Evolutionary conservation across 805 yeast species (phyloP).

Genomic region (Candida odintsovae): DNA sequence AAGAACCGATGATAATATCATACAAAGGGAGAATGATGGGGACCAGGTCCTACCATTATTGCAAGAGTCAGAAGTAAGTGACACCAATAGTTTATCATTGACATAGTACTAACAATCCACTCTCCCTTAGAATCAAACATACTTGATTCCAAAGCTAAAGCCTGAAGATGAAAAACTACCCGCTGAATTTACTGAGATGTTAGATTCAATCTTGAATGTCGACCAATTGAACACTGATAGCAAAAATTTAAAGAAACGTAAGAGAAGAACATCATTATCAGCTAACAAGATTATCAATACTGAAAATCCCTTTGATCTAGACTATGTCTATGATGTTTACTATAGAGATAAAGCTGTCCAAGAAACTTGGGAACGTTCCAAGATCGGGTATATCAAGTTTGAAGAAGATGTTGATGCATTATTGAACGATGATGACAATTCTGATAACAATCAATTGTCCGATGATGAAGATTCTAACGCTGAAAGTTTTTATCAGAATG

Average conservation of each 20-base stretch:
- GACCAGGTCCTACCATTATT: constrained; percentile 16
- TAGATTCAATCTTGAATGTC: constrained; percentile 49
- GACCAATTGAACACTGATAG: constrained; percentile 13
- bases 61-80: constrained; percentile 18
- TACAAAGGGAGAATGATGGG: constrained; percentile 11
- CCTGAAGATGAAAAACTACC: constrained; percentile 36
- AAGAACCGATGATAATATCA: constrained; percentile 36
- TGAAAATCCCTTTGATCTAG: constrained; percentile 32
- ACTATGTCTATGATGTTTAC: constrained; percentile 90
- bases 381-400: constrained; percentile 32
- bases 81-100: background rate
- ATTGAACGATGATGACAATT: constrained; percentile 27
- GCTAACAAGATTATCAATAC: constrained; percentile 12
- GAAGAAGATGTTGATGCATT: constrained; percentile 35
- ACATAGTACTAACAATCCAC: constrained; percentile 3
- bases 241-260: constrained; percentile 18
- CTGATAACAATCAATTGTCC: constrained; percentile 37
- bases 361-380: constrained; percentile 32
- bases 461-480: constrained; percentile 88
- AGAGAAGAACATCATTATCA: constrained; percentile 15
- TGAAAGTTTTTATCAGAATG: constrained; percentile 87
- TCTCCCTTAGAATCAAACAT: constrained; percentile 19
- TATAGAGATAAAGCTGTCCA: constrained; percentile 59
- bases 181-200: constrained; percentile 69
- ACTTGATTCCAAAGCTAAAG: constrained; percentile 17